Percentiles rank a stretch among this genome's conserved stretches.
Conservation (phyloP, 1,284 basidiomycete genomes). For the Anthracocystis walkeri region DNA sequence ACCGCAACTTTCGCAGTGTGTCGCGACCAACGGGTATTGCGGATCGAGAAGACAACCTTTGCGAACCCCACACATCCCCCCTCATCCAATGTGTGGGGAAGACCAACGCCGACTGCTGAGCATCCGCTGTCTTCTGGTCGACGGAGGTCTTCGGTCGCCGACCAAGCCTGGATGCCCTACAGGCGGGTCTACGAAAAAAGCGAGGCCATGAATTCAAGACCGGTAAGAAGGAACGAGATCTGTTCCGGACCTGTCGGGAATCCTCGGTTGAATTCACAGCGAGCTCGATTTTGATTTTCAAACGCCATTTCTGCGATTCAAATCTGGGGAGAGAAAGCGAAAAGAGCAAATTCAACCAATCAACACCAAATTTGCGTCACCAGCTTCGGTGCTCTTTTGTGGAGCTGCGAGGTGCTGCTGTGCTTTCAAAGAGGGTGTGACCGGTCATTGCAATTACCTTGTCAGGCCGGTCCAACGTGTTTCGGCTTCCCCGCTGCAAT, state of each 20-base stretch:
- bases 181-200: not conserved
- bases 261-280: slow-evolving; percentile 16
- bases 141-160: not conserved
- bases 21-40: not conserved
- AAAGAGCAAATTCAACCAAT: not conserved
- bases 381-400: slow-evolving; percentile 7
- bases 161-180: not conserved
- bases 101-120: not conserved
- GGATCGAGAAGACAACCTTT: not conserved
- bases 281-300: slow-evolving; percentile 2
- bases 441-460: slow-evolving; percentile 6
- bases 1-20: not conserved
- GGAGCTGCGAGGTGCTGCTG: not conserved
- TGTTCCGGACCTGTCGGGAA: slow-evolving; percentile 38
- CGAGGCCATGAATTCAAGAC: not conserved
- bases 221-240: not conserved
- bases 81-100: not conserved
- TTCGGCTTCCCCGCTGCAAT: slow-evolving; percentile 13
- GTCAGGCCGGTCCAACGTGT: not conserved
- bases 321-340: not conserved
- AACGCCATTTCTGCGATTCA: not conserved
- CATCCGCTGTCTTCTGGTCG: not conserved
- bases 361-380: slow-evolving; percentile 1
- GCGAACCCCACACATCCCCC: not conserved
- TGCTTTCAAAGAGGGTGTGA: not conserved